Percentiles rank a stretch among this genome's conserved stretches.
These are phyloP conservation scores for Albifimbria verrucaria DNA, from an alignment of 2,329 filamentous ascomycete genomes.

Conservation along the genomic window DNA sequence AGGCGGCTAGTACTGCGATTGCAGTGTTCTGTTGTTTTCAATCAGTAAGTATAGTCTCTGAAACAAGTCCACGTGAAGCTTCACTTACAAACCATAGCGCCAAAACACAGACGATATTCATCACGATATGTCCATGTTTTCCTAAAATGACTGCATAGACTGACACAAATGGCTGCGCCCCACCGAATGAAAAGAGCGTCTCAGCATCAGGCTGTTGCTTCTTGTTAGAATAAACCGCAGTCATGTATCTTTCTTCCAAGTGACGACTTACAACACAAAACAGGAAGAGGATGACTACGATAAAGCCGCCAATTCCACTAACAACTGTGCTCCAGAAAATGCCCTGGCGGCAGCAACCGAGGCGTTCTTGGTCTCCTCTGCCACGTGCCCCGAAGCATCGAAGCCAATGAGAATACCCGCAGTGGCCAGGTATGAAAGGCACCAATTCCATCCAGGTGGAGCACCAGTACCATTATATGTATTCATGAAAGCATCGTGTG, in stretches of 20 bases:
- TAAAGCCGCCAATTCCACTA: constrained; percentile 53
- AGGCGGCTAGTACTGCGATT: constrained; percentile 56
- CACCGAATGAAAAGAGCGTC: constrained; percentile 48
- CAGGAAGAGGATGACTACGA: constrained; percentile 55
- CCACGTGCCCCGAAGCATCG: constrained; percentile 58
- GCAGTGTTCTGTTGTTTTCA: constrained; percentile 56
- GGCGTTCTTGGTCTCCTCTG: constrained; percentile 59
- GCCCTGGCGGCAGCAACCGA: constrained; percentile 52
- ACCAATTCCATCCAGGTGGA: constrained; percentile 60
- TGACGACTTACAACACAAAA: constrained; percentile 47
- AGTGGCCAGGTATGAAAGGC: constrained; percentile 57
- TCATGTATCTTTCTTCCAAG: neutral
- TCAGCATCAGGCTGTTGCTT: constrained; percentile 44
- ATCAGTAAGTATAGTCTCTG: neutral
- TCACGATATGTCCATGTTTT: constrained; percentile 54
- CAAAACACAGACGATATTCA: constrained; percentile 55
- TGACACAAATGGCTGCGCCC: constrained; percentile 56
- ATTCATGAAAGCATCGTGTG: constrained; percentile 57
- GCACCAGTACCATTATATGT: constrained; percentile 57
- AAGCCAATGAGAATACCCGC: constrained; percentile 60
- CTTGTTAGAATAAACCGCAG: neutral
- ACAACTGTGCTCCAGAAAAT: constrained; percentile 60
- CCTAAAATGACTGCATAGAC: constrained; percentile 56
- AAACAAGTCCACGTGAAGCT: neutral
- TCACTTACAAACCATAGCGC: constrained; percentile 47